Conservation (phyloP, 78 protist species). For the Dictyostelium intermedium region DNA sequence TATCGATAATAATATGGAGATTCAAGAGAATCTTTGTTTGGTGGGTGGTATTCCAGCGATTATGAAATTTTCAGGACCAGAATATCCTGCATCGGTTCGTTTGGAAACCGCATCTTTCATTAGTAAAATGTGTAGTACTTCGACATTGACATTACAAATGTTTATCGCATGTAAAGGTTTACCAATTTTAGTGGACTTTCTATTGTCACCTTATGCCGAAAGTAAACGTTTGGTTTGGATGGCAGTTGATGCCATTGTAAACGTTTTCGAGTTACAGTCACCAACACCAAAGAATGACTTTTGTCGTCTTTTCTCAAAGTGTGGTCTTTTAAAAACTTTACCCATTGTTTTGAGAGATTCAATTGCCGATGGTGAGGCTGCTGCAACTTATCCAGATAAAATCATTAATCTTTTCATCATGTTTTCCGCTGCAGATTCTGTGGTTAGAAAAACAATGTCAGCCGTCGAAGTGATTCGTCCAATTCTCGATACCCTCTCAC, state of each 20-base stretch:
- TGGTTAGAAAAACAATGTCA: constrained; percentile 85
- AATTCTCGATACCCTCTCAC: constrained; percentile 47
- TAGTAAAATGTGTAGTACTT: constrained; percentile 78
- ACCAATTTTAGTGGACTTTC: constrained; percentile 87
- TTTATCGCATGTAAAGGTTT: constrained; percentile 92
- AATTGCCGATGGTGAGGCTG: constrained; percentile 22
- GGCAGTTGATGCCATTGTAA: constrained; percentile 85
- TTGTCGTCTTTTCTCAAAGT: constrained; percentile 84
- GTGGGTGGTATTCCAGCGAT: constrained; percentile 93
- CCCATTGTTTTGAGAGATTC: constrained; percentile 28
- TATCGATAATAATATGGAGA: constrained; percentile 80
- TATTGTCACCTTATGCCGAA: constrained; percentile 56
- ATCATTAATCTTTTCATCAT: constrained; percentile 74
- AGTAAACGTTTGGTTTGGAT: constrained; percentile 41
- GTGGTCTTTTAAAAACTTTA: constrained; percentile 68
- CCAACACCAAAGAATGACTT: constrained; percentile 93
- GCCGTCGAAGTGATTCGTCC: constrained; percentile 44
- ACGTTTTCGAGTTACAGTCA: constrained; percentile 86
- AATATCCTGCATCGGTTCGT: constrained; percentile 59
- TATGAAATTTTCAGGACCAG: constrained; percentile 60
- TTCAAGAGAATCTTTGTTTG: constrained; percentile 89
- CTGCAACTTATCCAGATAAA: constrained; percentile 53
- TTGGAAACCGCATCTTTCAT: constrained; percentile 87
- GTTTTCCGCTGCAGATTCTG: constrained; percentile 87
- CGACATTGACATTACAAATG: constrained; percentile 88